phyloP scores from a whole-genome alignment of 1,284 basidiomycete genomes.

The Rhodotorula sp. region DNA sequence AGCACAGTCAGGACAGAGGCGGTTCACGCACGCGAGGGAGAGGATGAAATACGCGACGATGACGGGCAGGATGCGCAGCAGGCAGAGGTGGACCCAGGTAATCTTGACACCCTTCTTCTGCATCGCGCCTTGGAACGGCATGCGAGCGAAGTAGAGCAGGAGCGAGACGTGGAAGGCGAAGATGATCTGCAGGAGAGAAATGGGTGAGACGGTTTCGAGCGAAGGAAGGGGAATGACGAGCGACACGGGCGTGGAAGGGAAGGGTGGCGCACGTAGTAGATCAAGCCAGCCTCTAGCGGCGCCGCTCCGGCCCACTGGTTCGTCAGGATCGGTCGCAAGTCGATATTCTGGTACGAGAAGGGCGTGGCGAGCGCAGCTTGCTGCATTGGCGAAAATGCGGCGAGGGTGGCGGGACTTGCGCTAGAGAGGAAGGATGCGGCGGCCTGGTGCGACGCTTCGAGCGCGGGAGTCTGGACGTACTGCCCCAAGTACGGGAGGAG shows the following conservation, averaged over 20 bases:
- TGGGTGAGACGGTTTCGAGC: not conserved
- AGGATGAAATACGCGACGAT: conserved; percentile 48
- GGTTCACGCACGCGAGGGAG: conserved; percentile 22
- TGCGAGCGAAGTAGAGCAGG: conserved; percentile 37
- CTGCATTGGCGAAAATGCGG: conserved; percentile 11
- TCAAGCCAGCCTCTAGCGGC: conserved; percentile 19
- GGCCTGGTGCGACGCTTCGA: conserved; percentile 42
- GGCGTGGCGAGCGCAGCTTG: conserved; percentile 44
- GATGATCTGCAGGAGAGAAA: conserved; percentile 29
- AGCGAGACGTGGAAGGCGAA: conserved; percentile 49
- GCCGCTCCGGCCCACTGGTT: conserved; percentile 45
- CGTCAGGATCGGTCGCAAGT: conserved; percentile 45
- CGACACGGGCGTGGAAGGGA: no score
- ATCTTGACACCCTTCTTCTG: conserved; percentile 38
- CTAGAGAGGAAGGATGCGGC: not conserved
- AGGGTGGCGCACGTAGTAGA: conserved; percentile 2
- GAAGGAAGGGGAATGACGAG: not conserved
- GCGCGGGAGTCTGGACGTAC: conserved; percentile 24
- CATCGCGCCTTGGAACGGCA: conserved; percentile 42
- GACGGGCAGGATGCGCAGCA: conserved; percentile 43
- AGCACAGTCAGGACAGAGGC: no score
- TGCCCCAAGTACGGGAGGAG: conserved; percentile 14
- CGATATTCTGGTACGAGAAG: conserved; percentile 47
- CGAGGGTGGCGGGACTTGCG: conserved; percentile 4
- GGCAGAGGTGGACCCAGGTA: conserved; percentile 40